phyloP scores from a whole-genome alignment of 2,329 filamentous ascomycete genomes.

The Nothopassalora personata region DNA sequence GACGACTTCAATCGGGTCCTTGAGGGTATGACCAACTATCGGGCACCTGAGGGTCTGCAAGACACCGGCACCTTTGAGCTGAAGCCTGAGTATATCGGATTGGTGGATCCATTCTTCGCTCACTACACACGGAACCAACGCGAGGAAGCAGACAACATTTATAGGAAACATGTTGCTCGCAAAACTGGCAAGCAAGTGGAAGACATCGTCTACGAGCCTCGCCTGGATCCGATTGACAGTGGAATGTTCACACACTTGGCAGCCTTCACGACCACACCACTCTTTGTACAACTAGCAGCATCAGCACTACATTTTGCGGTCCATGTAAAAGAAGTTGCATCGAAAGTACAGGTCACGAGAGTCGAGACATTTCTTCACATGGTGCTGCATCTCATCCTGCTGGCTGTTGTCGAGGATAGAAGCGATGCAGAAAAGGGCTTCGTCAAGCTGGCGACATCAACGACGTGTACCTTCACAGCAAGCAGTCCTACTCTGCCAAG shows the following conservation, averaged over 20 bases:
- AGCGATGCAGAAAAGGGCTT: slow-evolving; percentile 19
- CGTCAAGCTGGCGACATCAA: slow-evolving; percentile 22
- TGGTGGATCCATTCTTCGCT: slow-evolving; percentile 91
- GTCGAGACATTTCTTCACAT: slow-evolving; percentile 90
- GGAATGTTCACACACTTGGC: slow-evolving; percentile 73
- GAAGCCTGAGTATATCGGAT: slow-evolving; percentile 75
- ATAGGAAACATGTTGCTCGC: slow-evolving; percentile 80
- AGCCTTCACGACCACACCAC: slow-evolving; percentile 73
- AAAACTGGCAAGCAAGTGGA: slow-evolving; percentile 73
- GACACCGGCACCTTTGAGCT: slow-evolving; percentile 94
- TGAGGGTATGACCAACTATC: slow-evolving; percentile 82
- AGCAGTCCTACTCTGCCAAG: neutral
- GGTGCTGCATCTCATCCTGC: slow-evolving; percentile 77
- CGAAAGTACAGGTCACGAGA: slow-evolving; percentile 71
- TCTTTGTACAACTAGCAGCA: slow-evolving; percentile 87
- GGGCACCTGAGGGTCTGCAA: slow-evolving; percentile 81
- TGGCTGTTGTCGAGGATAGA: slow-evolving; percentile 78
- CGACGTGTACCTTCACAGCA: slow-evolving; percentile 6
- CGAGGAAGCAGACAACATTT: slow-evolving; percentile 87
- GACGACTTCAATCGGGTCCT: slow-evolving; percentile 82
- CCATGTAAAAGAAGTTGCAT: slow-evolving; percentile 61
- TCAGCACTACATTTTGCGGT: slow-evolving; percentile 80
- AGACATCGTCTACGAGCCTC: slow-evolving; percentile 89
- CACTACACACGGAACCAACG: slow-evolving; percentile 97
- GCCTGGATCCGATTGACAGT: slow-evolving; percentile 65